Evolutionary conservation across 2,329 filamentous ascomycete genomes (phyloP).

Genomic region (Pestalotiopsis sp.): DNA sequence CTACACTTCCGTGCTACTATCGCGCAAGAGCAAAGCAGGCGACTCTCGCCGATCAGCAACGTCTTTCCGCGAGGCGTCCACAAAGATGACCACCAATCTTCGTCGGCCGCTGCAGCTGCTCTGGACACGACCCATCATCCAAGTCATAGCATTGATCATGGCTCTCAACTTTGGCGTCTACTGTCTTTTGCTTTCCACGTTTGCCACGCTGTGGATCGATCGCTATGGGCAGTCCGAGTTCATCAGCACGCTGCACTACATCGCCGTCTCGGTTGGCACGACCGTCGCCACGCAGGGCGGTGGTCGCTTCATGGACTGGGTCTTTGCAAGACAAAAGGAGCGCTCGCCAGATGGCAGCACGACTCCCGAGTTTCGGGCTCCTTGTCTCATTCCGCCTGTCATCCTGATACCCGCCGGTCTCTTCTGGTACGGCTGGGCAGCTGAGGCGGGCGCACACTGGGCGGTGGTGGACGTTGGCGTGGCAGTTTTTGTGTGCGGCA

Average conservation of each 20-base stretch:
- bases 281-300: constrained; percentile 38
- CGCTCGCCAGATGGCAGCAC: neutral
- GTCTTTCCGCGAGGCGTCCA: neutral
- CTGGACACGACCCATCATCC: constrained; percentile 48
- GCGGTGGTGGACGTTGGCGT: constrained; percentile 61
- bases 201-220: constrained; percentile 48
- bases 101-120: constrained; percentile 47
- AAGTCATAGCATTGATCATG: constrained; percentile 46
- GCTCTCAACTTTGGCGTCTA: constrained; percentile 53
- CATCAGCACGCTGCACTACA: constrained; percentile 50
- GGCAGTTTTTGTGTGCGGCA: constrained; percentile 36
- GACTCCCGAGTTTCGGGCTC: neutral
- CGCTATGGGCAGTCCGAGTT: constrained; percentile 48
- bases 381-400: neutral
- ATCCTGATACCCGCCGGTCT: constrained; percentile 26
- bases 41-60: constrained; percentile 28
- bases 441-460: constrained; percentile 54
- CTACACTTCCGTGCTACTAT: neutral
- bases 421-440: constrained; percentile 43
- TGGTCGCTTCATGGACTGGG: constrained; percentile 38
- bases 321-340: constrained; percentile 31
- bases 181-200: constrained; percentile 55
- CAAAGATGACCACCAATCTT: constrained; percentile 16
- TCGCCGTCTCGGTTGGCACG: constrained; percentile 50
- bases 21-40: constrained; percentile 22